Evolutionary conservation across 257 asterid species (phyloP), one percentile per base, ranked within the genome.

Genomic region (Solanum lycopersicoides): DNA sequence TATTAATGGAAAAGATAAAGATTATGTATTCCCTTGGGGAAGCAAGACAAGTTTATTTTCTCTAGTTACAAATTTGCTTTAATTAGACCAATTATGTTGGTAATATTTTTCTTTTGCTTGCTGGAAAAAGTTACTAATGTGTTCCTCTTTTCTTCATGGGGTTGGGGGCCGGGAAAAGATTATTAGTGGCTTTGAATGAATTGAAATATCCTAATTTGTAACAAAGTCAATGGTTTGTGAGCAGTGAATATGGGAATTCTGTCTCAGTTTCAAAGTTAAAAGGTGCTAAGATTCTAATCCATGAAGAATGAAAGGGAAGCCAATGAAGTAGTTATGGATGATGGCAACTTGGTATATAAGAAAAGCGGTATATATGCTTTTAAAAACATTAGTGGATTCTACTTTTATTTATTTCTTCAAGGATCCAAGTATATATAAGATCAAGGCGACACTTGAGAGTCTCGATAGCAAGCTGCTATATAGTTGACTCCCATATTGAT

Each of bases 271-370:
- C 90, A 90, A 90, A 79, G 88, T 44, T 44, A 44, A 44, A 44
- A 28, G 5, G 15, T 12, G 50, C 15, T 44, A 44, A 28, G 30
- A 28, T 28, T 30, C 60, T 32, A n/a, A 25, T 83, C 5, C n/a
- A 3, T 75, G 59, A 83, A 94, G 96, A 93, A 90, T 59, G 94
- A 95, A 92, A 92, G 98, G 88, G 93, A 95, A 82, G 28, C 85
- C n/a, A 93, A 90, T 68, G 93, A 94, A 88, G 98, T 95, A 83
- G 89, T 91, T 5, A 91, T 92, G 18, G 93, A 90, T 85, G 93
- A 89, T 42, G 93, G 93, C 37, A 95, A 93, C 83, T 80, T 95
- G 32, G 84, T 85, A 69, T 93, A 91, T 91, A 93, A 90, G 91
- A 89, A 91, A 89, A 90, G 86, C 86, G 93, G 93, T 37, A 28